These are phyloP conservation scores for Saccharomycopsis malanga DNA, from an alignment of 805 yeast species.

Conservation along the genomic window DNA sequence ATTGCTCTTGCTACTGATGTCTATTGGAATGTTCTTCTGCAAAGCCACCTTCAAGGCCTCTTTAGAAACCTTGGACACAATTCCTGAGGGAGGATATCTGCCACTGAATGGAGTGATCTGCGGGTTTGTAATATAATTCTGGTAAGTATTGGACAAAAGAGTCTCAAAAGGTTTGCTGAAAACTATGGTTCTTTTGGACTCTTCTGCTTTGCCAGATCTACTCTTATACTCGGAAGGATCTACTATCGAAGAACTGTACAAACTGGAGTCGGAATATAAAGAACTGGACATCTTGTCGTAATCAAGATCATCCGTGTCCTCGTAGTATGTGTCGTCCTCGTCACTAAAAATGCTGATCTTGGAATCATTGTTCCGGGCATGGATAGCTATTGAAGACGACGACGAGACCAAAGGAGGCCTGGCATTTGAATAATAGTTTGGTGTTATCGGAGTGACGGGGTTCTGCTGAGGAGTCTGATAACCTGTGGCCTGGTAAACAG, in stretches of 20 bases:
- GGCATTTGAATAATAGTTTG: constrained; percentile 1
- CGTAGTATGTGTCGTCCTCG: constrained; percentile 9
- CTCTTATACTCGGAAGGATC: not conserved
- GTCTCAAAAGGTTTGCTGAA: constrained; percentile 17
- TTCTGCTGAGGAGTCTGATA: constrained; percentile 1
- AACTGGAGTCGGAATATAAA: constrained; percentile 17
- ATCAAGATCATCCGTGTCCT: constrained; percentile 3
- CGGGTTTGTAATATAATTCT: constrained; percentile 46
- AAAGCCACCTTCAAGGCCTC: constrained; percentile 39
- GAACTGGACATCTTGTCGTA: constrained; percentile 13
- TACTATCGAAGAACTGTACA: constrained; percentile 9
- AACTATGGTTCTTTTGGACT: not conserved
- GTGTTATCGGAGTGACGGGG: constrained; percentile 13
- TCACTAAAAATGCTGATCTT: constrained; percentile 16
- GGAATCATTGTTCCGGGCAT: constrained; percentile 9
- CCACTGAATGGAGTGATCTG: constrained; percentile 63
- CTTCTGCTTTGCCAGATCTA: not conserved
- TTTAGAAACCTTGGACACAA: constrained; percentile 53
- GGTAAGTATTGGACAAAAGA: constrained; percentile 32
- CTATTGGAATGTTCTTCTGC: constrained; percentile 30
- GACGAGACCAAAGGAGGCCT: constrained; percentile 6
- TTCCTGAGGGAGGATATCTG: constrained; percentile 59
- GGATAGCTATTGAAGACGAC: constrained; percentile 7
- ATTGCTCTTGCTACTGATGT: constrained; percentile 33
- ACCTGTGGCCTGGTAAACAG: constrained; percentile 11